Conservation (phyloP, 139 green algal species). For the Chlorella vulgaris region DNA sequence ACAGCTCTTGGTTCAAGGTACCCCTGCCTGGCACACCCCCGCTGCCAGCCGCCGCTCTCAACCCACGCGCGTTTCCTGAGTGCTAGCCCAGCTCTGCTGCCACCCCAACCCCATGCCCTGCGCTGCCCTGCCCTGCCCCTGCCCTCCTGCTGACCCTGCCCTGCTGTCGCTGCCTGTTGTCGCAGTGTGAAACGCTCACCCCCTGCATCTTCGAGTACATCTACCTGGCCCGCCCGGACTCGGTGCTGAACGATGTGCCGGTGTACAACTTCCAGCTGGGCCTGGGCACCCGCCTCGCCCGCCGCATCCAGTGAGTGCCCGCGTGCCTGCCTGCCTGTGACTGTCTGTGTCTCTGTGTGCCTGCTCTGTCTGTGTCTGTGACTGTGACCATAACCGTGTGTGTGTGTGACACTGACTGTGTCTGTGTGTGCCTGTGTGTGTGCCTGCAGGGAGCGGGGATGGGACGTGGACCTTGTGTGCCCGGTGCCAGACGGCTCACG, state of each 20-base stretch:
- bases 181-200: constrained; percentile 38
- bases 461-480: constrained; percentile 94
- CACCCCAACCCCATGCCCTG: background rate
- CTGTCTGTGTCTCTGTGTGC: too few relatives aligned
- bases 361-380: too few relatives aligned
- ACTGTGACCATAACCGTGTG: too few relatives aligned
- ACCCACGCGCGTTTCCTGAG: background rate
- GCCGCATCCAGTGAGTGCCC: constrained; percentile 60
- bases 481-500: constrained; percentile 92
- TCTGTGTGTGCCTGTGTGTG: too few relatives aligned
- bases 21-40: too few relatives aligned
- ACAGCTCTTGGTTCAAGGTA: too few relatives aligned
- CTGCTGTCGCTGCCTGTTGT: background rate
- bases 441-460: constrained; percentile 65
- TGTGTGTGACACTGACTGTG: too few relatives aligned
- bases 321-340: background rate
- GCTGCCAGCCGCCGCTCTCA: background rate
- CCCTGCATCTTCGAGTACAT: constrained; percentile 99
- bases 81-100: background rate
- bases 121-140: background rate
- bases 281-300: constrained; percentile 76
- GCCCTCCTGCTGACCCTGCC: background rate
- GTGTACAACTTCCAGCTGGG: constrained; percentile 98
- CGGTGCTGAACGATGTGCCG: constrained; percentile 92
- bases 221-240: constrained; percentile 94